Evolutionary conservation across 495 filamentous ascomycete genomes (phyloP).

Genomic region (Astrocystis sublimbata): DNA sequence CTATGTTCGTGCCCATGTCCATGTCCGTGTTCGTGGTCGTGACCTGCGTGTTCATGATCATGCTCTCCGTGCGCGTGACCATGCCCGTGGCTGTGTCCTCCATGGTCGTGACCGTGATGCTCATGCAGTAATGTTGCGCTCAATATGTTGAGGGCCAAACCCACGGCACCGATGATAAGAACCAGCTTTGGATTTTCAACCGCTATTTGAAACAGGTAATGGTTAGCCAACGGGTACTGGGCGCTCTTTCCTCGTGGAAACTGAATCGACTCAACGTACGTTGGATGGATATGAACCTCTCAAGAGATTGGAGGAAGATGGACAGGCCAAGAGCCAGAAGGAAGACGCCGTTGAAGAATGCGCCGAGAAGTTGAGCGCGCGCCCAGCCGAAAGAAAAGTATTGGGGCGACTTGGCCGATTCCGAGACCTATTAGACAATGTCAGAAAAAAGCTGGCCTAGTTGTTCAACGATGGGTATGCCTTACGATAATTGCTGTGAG

Average conservation of each 20-base stretch:
- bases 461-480: not conserved
- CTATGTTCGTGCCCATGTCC: conserved; percentile 11
- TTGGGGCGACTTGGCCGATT: conserved; percentile 40
- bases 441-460: not conserved
- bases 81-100: conserved; percentile 34
- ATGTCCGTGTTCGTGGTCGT: not conserved
- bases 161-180: conserved; percentile 78
- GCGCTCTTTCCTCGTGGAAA: not conserved
- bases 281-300: conserved; percentile 66
- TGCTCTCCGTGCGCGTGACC: conserved; percentile 33
- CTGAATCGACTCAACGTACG: conserved; percentile 20
- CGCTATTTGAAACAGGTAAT: conserved; percentile 35
- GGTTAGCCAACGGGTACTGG: not conserved
- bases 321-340: conserved; percentile 86
- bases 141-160: conserved; percentile 78
- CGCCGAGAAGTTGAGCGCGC: conserved; percentile 86
- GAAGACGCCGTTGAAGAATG: conserved; percentile 96
- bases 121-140: conserved; percentile 81
- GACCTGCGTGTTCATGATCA: conserved; percentile 15
- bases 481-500: conserved; percentile 76
- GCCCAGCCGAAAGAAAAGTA: conserved; percentile 70
- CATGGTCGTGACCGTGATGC: conserved; percentile 39
- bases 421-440: conserved; percentile 40
- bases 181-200: conserved; percentile 76
- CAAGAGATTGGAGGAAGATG: conserved; percentile 89